Evolutionary conservation across 495 filamentous ascomycete species (phyloP), one percentile per base, ranked within the genome.

Genomic region (Penicillium salamii): DNA sequence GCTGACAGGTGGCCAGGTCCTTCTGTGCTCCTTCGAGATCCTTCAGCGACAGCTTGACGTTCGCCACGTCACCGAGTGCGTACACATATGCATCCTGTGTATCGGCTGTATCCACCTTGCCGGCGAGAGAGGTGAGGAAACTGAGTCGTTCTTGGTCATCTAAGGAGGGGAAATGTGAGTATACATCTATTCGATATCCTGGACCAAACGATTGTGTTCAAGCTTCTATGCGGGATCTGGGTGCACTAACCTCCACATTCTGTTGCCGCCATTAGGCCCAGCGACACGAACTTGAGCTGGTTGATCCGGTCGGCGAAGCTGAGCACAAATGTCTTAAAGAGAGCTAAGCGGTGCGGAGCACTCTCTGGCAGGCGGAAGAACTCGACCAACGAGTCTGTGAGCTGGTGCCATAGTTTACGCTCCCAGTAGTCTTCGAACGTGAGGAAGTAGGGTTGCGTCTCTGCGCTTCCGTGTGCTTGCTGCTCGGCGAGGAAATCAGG

Each of bases 291-390:
- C 78, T 96, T 96, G 35, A 97, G 83, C 74, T 97, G 91, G 75
- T 97, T 99, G 78, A 97, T 96, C 79, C 93, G 96, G 58, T 95
- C 90, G 49, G 90, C 87, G 64, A 99, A 99, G 70, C 86, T 92
- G 66, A 91, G 81, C 67, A 99, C 87, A 76, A 99, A 99, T 61
- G 81, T 85, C 69, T 92, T 88, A 78, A 91, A 99, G 68, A 97
- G 82, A 42, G 83, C 76, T 74, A 97, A 81, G 59, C 93, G 84
- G 69, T 95, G 90, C 34, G 82, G 78, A 33, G 80, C 86, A 69
- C 90, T 97, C 63, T 85, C 83, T 42, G 84, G 78, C 64, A 85
- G 66, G 52, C 86, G 83, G 78, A 97, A 98, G 77, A 91, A 97
- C 49, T 93, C 83, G 52, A 97, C 77, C 46, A 97, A 78, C 26